These are phyloP conservation scores for Berkeleyomyces rouxiae DNA, from an alignment of 2,329 filamentous ascomycete genomes.

Conservation along the genomic window DNA sequence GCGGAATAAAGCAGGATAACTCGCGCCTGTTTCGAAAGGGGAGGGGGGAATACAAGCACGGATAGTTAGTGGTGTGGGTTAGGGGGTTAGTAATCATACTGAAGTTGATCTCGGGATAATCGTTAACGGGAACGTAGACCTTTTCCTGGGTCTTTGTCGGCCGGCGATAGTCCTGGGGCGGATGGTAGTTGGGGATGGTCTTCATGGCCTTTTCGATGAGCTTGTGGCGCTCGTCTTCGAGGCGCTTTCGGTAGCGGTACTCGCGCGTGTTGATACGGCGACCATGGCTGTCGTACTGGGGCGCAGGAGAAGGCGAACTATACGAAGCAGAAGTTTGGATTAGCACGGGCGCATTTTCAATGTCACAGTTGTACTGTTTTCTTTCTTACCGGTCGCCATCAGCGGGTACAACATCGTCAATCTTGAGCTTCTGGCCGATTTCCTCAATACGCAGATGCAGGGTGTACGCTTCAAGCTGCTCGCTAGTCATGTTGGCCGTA, in stretches of 20 bases:
- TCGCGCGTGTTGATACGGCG: constrained; percentile 98
- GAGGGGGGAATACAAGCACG: constrained; percentile 17
- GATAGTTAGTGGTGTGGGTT: constrained; percentile 39
- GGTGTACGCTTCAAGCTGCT: constrained; percentile 94
- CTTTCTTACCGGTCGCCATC: constrained; percentile 74
- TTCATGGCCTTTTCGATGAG: constrained; percentile 99
- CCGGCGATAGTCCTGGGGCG: constrained; percentile 92
- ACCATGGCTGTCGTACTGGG: constrained; percentile 98
- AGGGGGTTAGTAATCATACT: constrained; percentile 99
- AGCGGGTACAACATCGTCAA: constrained; percentile 94
- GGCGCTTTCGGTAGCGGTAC: constrained; percentile 92
- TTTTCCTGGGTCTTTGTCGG: constrained; percentile 99
- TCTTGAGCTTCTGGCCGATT: constrained; percentile 96
- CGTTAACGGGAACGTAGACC: constrained; percentile 99
- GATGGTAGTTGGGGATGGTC: constrained; percentile 98
- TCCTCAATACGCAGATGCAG: constrained; percentile 95
- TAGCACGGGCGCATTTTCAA: neutral
- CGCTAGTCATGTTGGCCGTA: constrained; percentile 92
- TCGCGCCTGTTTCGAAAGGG: constrained; percentile 18
- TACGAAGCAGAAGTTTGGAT: constrained; percentile 14
- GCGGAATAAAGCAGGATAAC: constrained; percentile 18
- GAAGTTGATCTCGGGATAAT: constrained; percentile 99
- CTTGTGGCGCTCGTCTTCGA: constrained; percentile 98
- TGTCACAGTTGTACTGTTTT: neutral
- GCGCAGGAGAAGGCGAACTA: constrained; percentile 87